These are phyloP conservation scores for Naganishia cerealis DNA, from an alignment of 1,284 basidiomycete species.

Conservation along the genomic window DNA sequence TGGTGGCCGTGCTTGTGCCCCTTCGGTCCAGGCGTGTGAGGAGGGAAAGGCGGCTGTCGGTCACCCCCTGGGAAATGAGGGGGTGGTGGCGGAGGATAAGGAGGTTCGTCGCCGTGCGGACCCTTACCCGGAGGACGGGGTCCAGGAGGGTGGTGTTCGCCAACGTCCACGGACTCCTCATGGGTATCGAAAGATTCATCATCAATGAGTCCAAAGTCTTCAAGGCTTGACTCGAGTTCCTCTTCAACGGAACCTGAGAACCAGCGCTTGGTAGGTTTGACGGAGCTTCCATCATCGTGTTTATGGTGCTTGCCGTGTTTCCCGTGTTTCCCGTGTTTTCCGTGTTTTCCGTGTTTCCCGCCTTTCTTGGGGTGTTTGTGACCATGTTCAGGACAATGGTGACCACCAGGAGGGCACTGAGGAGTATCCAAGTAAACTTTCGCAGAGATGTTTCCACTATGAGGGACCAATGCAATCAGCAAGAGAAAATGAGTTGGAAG, in stretches of 20 bases:
- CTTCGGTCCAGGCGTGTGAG: slow-evolving; percentile 1
- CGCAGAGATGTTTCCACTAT: slow-evolving; percentile 22
- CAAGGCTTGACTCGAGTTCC: neutral
- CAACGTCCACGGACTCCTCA: neutral
- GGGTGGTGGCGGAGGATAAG: slow-evolving; percentile 15
- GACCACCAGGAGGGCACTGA: slow-evolving; percentile 19
- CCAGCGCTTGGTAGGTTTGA: slow-evolving; percentile 1
- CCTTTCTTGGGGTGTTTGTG: slow-evolving; percentile 15
- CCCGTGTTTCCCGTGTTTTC: slow-evolving; percentile 1
- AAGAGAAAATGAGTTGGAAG: neutral
- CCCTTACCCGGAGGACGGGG: slow-evolving; percentile 8
- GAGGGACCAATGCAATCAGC: neutral
- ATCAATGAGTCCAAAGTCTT: slow-evolving; percentile 3
- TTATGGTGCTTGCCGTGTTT: neutral
- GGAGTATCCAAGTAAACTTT: slow-evolving; percentile 24
- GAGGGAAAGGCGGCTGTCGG: slow-evolving; percentile 21
- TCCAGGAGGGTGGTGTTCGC: slow-evolving; percentile 14
- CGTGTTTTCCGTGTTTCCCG: slow-evolving; percentile 8
- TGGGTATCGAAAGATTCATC: neutral
- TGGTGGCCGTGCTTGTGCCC: slow-evolving; percentile 17
- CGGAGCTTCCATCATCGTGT: neutral
- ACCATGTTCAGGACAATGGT: slow-evolving; percentile 8
- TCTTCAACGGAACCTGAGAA: slow-evolving; percentile 9
- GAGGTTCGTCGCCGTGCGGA: neutral
- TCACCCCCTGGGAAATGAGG: neutral